Evolutionary conservation across 305 asterid genomes (phyloP).

Genomic region (Fraxinus paxiana): DNA sequence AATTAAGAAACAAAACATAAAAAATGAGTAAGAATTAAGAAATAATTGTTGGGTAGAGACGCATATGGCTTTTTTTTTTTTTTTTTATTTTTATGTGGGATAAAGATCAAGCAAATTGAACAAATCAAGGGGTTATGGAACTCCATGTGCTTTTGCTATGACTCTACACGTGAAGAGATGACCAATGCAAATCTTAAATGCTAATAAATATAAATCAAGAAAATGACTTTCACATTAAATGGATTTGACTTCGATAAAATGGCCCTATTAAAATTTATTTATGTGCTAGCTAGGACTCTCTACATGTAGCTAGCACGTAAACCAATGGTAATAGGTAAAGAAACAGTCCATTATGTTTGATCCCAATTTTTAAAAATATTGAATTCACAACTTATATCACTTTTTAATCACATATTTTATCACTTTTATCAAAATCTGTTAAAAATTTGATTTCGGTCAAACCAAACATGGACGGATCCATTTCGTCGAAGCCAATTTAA

Average conservation of each 20-base stretch:
- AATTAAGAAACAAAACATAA: neutral
- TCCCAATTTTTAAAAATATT: too few species aligned
- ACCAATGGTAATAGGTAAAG: neutral
- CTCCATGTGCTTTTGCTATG: slow-evolving; percentile 40
- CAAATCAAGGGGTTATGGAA: slow-evolving; percentile 17
- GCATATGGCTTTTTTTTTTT: neutral
- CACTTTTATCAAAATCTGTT: too few species aligned
- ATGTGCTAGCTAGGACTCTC: neutral
- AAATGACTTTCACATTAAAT: slow-evolving; percentile 6
- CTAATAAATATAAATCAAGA: slow-evolving; percentile 29
- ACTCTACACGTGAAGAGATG: slow-evolving; percentile 36
- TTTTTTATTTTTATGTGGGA: neutral
- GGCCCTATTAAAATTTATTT: neutral
- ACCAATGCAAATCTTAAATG: neutral
- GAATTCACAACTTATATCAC: neutral
- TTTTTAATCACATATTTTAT: too few species aligned
- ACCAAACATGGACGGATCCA: neutral
- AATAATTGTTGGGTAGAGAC: neutral
- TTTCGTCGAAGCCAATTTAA: neutral
- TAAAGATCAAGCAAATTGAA: neutral
- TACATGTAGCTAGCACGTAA: neutral
- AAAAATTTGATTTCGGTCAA: neutral
- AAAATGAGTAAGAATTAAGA: neutral
- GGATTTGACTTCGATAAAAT: neutral
- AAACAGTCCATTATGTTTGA: slow-evolving; percentile 21